These are phyloP conservation scores for Gentiana dahurica DNA, from an alignment of 257 asterid genomes.

Conservation along the genomic window DNA sequence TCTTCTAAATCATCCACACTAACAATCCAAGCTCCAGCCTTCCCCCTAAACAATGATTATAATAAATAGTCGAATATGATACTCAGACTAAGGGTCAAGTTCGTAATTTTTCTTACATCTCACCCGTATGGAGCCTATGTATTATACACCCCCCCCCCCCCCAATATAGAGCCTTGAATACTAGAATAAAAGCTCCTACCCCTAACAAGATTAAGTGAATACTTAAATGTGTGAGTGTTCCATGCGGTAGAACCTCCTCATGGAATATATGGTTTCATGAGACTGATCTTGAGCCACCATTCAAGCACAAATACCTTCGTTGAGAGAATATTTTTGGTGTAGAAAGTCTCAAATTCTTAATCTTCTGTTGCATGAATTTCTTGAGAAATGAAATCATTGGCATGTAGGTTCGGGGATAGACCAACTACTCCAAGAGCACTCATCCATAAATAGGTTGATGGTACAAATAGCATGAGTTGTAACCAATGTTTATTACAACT, in stretches of 20 bases:
- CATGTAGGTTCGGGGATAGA: too few species aligned
- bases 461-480: too few species aligned
- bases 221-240: too few species aligned
- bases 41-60: slow-evolving; percentile 2
- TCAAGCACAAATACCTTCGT: too few species aligned
- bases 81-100: background rate
- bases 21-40: slow-evolving; percentile 9
- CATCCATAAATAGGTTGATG: too few species aligned
- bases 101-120: slow-evolving; percentile 4
- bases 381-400: too few species aligned
- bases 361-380: too few species aligned
- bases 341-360: too few species aligned
- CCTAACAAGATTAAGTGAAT: slow-evolving; percentile 7
- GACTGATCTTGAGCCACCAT: background rate
- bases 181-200: slow-evolving; percentile 7
- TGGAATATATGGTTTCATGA: background rate
- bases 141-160: background rate
- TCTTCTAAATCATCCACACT: slow-evolving; percentile 12
- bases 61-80: slow-evolving; percentile 12
- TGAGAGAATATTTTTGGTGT: too few species aligned
- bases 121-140: background rate
- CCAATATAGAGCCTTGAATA: background rate
- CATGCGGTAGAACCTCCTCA: too few species aligned
- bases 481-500: background rate
- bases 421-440: too few species aligned